Evolutionary conservation across 768 basidiomycete genomes (phyloP), one percentile per base, ranked within the genome.

Genomic region (Collybia sp.): DNA sequence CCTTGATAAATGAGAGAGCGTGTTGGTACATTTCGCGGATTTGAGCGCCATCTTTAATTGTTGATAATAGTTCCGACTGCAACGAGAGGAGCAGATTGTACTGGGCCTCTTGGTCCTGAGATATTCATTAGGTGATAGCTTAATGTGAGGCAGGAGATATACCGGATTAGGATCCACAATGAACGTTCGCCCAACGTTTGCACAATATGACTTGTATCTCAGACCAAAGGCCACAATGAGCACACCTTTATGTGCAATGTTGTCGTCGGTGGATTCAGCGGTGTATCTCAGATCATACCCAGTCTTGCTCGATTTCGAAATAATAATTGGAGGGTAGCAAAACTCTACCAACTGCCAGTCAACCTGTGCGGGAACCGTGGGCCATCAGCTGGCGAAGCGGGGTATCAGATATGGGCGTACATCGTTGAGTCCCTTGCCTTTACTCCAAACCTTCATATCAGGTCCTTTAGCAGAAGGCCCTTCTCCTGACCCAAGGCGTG

Each of bases 101-200:
- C 52, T 90, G 83, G 4, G 79, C 74, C 69, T 97, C 92, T 85
- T 98, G 95, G 45, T 88, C 83, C 94, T 98, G 58, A 2, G 32
- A 42, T 17, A 16, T 8, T 30, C 33, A 45, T 48, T 60, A 49
- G 47, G 13, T 17, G 45, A 38, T 16, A 40, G 30, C 17, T 5
- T 39, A 20, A 20, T 40, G 11, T 5, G 33, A 34, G 6, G 37
- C 15, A 48, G 45, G 39, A 11, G 38, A 58, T 65, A 48, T 50
- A 93, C 93, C 57, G 87, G 83, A 52, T 84, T 84, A 1, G 95
- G 95, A 59, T 95, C 93, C 33, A 98, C 93, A 54, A 97, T 89
- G 66, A 96, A 94, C 2, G 90, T 97, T 37, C 95, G 78, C 3
- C 90, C 93, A 53, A 97, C 79, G 61, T 93, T 95, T 20, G 88